These are phyloP conservation scores for Penicillium manginii DNA, from an alignment of 495 filamentous ascomycete genomes.

Conservation along the genomic window DNA sequence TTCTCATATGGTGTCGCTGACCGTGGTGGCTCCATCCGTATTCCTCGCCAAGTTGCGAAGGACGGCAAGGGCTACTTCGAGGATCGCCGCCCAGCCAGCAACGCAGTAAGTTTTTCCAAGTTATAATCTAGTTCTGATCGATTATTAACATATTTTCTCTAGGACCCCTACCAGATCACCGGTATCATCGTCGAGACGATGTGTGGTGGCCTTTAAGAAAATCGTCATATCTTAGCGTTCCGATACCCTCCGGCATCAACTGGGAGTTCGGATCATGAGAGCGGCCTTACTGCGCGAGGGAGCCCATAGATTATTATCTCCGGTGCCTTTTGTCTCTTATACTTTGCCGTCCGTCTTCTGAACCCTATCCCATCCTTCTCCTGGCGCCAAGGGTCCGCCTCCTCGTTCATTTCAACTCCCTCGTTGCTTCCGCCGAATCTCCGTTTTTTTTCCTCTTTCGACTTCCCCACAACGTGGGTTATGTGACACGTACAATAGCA, in stretches of 20 bases:
- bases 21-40: conserved; percentile 91
- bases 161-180: conserved; percentile 97
- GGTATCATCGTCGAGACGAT: conserved; percentile 86
- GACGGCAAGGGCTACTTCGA: conserved; percentile 99
- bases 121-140: too few relatives aligned
- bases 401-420: conserved; percentile 29
- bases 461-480: conserved; percentile 26
- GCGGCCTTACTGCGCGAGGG: conserved; percentile 47
- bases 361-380: conserved; percentile 23
- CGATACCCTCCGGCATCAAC: conserved; percentile 54
- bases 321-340: conserved; percentile 19
- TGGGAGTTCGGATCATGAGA: conserved; percentile 44
- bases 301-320: conserved; percentile 35
- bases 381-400: conserved; percentile 31
- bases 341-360: conserved; percentile 21
- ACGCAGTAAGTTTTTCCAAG: too few relatives aligned
- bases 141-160: too few relatives aligned
- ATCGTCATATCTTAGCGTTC: conserved; percentile 48
- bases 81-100: conserved; percentile 92
- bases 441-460: conserved; percentile 24
- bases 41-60: conserved; percentile 85
- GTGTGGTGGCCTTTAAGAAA: conserved; percentile 49
- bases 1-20: conserved; percentile 97
- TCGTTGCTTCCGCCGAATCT: conserved; percentile 34
- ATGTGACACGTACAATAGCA: conserved; percentile 43